Evolutionary conservation across 495 filamentous ascomycete species (phyloP).

Genomic region (Penicillium coffeae): DNA sequence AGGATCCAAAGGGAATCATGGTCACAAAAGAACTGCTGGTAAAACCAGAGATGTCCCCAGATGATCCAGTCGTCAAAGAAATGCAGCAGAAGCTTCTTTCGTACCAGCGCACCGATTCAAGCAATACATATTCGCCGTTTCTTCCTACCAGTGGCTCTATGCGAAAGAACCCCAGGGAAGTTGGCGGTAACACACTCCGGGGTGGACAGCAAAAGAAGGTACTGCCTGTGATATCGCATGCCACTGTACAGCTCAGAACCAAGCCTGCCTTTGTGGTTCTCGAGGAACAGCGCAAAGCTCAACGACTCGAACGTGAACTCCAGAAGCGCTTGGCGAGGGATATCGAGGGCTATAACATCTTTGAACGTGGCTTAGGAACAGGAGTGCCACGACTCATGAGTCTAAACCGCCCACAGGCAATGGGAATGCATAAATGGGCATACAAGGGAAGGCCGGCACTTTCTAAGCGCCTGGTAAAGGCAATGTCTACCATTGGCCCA

Average conservation of each 20-base stretch:
- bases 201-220: slow-evolving; percentile 1
- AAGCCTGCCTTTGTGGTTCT: slow-evolving; percentile 33
- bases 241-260: slow-evolving; percentile 36
- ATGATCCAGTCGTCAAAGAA: slow-evolving; percentile 47
- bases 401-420: slow-evolving; percentile 17
- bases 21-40: slow-evolving; percentile 55
- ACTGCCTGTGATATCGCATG: slow-evolving; percentile 29
- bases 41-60: slow-evolving; percentile 42
- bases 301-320: slow-evolving; percentile 25
- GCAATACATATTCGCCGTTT: slow-evolving; percentile 31
- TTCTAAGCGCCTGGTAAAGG: slow-evolving; percentile 1
- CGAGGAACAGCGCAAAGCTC: slow-evolving; percentile 28
- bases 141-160: slow-evolving; percentile 21
- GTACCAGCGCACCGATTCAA: slow-evolving; percentile 10
- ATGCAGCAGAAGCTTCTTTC: slow-evolving; percentile 52
- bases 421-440: background rate
- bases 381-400: slow-evolving; percentile 33
- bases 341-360: background rate
- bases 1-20: slow-evolving; percentile 47
- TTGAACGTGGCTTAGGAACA: slow-evolving; percentile 1
- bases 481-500: slow-evolving; percentile 21
- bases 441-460: background rate
- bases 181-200: slow-evolving; percentile 1
- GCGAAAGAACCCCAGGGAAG: slow-evolving; percentile 24
- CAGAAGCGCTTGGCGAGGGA: slow-evolving; percentile 16